Evolutionary conservation across 2,329 filamentous ascomycete genomes (phyloP).

Genomic region (Ramularia endophylla): DNA sequence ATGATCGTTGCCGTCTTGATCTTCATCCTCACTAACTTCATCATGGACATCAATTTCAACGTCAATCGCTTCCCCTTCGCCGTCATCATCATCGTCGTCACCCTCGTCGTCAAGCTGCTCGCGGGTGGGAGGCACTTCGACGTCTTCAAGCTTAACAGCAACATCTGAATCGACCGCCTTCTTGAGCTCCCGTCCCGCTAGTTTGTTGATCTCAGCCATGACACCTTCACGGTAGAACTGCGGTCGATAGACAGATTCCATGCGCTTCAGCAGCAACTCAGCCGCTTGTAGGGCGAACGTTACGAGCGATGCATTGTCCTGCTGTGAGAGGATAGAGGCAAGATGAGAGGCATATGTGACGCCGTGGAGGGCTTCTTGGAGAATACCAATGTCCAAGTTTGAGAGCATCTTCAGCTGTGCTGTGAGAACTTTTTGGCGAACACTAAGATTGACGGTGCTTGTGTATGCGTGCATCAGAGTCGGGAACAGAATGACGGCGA

Average conservation of each 20-base stretch:
- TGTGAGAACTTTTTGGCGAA: conserved; percentile 88
- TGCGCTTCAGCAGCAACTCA: conserved; percentile 74
- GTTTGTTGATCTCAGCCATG: conserved; percentile 79
- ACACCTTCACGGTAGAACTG: conserved; percentile 98
- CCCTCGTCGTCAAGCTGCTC: conserved; percentile 34
- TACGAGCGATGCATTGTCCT: conserved; percentile 84
- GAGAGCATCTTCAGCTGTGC: conserved; percentile 99
- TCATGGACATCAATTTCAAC: conserved; percentile 20
- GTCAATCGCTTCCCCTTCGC: conserved; percentile 30
- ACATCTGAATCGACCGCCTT: conserved; percentile 2
- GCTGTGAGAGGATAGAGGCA: conserved; percentile 89
- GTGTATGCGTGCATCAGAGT: conserved; percentile 96
- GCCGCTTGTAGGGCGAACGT: conserved; percentile 83
- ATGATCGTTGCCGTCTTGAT: conserved; percentile 57
- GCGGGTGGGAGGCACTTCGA: conserved; percentile 35
- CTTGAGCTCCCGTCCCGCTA: conserved; percentile 50
- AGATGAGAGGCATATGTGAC: conserved; percentile 95
- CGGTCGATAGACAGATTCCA: conserved; percentile 85
- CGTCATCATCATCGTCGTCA: conserved; percentile 49
- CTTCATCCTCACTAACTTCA: conserved; percentile 25
- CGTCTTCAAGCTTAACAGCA: conserved; percentile 15
- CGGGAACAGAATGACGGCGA: conserved; percentile 86
- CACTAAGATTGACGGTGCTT: conserved; percentile 90
- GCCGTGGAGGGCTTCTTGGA: conserved; percentile 76
- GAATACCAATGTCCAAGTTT: conserved; percentile 78